Percentiles rank a stretch among this genome's conserved stretches.
Conservation (phyloP, 306 rosid species). For the Vigna reflexopilosa region DNA sequence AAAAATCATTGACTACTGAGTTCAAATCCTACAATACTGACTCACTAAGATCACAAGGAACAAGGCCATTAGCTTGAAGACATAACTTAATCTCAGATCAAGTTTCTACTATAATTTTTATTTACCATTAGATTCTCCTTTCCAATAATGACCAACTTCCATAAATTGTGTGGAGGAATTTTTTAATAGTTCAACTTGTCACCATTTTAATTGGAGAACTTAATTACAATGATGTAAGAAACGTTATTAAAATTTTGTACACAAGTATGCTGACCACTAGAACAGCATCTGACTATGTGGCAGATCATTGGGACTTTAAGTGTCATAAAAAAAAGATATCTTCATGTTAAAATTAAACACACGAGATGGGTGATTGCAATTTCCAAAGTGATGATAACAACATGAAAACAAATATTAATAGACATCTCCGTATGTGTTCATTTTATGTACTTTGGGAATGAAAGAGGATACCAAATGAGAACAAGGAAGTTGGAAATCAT, state of each 20-base stretch:
- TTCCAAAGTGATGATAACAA: background rate
- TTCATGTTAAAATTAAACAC: slow-evolving; percentile 4
- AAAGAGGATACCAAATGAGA: background rate
- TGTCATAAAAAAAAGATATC: background rate
- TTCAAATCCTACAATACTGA: slow-evolving; percentile 6
- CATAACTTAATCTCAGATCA: background rate
- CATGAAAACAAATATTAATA: background rate
- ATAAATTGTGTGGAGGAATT: background rate
- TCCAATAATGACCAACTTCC: background rate
- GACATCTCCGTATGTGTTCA: background rate
- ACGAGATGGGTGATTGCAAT: background rate
- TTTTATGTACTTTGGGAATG: background rate
- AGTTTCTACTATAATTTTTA: background rate
- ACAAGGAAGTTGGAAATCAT: slow-evolving; percentile 31
- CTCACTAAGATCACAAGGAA: background rate
- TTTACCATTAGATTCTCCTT: background rate
- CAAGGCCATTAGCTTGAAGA: background rate
- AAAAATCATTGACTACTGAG: background rate
- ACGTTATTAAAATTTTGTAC: background rate
- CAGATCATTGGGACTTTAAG: background rate
- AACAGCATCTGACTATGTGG: background rate
- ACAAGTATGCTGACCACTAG: background rate
- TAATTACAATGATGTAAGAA: background rate
- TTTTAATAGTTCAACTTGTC: background rate
- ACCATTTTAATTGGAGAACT: background rate